A percentile compares a stretch with the other conserved stretches of the same genome.
These are phyloP conservation scores for Thamnidium elegans DNA, from an alignment of 192 early-diverging fungal genomes.

Conservation along the genomic window DNA sequence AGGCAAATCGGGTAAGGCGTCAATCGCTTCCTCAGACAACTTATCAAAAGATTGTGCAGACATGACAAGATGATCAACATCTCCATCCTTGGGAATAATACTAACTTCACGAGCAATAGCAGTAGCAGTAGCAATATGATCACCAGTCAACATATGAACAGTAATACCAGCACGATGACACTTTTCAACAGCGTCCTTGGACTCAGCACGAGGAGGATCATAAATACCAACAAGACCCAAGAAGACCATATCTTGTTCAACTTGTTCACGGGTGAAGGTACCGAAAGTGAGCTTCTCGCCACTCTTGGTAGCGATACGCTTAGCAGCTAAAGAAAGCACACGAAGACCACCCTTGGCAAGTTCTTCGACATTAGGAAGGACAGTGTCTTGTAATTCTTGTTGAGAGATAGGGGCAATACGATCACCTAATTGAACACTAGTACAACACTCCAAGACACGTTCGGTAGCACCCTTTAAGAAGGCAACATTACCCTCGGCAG, in stretches of 20 bases:
- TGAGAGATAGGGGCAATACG: slow-evolving; percentile 11
- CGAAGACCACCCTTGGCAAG: slow-evolving; percentile 76
- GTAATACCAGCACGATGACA: slow-evolving; percentile 90
- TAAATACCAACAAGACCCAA: slow-evolving; percentile 90
- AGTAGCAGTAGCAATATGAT: slow-evolving; percentile 87
- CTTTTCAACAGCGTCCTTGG: slow-evolving; percentile 60
- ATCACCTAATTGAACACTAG: slow-evolving; percentile 42
- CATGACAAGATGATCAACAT: slow-evolving; percentile 64
- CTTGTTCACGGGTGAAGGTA: slow-evolving; percentile 49
- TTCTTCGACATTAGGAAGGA: slow-evolving; percentile 61
- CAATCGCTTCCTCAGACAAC: slow-evolving; percentile 77
- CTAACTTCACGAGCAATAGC: slow-evolving; percentile 89
- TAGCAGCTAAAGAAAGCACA: slow-evolving; percentile 75
- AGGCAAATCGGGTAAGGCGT: slow-evolving; percentile 72
- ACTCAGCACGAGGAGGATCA: slow-evolving; percentile 83
- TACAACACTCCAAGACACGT: slow-evolving; percentile 75
- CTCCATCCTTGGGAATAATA: slow-evolving; percentile 62
- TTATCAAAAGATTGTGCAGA: slow-evolving; percentile 84
- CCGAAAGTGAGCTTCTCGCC: slow-evolving; percentile 25
- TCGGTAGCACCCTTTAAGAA: slow-evolving; percentile 93
- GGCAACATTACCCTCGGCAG: slow-evolving; percentile 43
- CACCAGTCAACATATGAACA: slow-evolving; percentile 96
- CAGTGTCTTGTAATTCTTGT: slow-evolving; percentile 34
- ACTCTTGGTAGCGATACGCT: slow-evolving; percentile 34
- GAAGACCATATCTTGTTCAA: slow-evolving; percentile 73